A percentile compares a stretch with the other conserved stretches of the same genome.
These are phyloP conservation scores for Niebla homalea DNA, from an alignment of 495 filamentous ascomycete species.

Conservation along the genomic window DNA sequence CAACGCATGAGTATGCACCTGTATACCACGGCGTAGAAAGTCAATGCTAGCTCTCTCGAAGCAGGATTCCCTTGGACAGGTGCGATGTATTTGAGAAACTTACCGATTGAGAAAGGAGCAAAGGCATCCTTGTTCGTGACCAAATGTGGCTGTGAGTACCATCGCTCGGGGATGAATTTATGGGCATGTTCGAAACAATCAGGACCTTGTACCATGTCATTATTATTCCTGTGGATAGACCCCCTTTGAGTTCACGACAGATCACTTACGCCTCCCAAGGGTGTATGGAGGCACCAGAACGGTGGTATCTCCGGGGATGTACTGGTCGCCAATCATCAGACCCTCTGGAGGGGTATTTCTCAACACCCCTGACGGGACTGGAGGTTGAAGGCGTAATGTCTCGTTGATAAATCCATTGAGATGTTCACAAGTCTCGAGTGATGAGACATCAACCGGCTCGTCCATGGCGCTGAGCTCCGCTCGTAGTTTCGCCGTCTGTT, in stretches of 20 bases:
- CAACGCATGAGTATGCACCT: slow-evolving; percentile 21
- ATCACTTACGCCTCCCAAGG: slow-evolving; percentile 22
- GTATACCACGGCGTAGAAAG: not conserved
- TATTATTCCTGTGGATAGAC: no score
- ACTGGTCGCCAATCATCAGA: slow-evolving; percentile 28
- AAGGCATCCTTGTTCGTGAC: no score
- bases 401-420: slow-evolving; percentile 39
- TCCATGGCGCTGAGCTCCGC: slow-evolving; percentile 17
- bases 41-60: no score
- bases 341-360: slow-evolving; percentile 34
- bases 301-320: slow-evolving; percentile 30
- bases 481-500: slow-evolving; percentile 17
- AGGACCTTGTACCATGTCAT: no score
- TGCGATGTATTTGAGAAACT: no score
- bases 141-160: no score
- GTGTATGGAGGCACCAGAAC: slow-evolving; percentile 27
- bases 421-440: slow-evolving; percentile 16
- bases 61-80: no score
- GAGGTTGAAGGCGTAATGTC: slow-evolving; percentile 32
- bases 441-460: slow-evolving; percentile 7
- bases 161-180: no score
- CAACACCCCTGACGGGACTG: slow-evolving; percentile 21
- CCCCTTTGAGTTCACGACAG: no score
- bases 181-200: no score
- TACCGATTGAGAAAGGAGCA: no score